These are phyloP conservation scores for Eimeria tenella DNA, from an alignment of 169 alveolate species.

Conservation along the genomic window DNA sequence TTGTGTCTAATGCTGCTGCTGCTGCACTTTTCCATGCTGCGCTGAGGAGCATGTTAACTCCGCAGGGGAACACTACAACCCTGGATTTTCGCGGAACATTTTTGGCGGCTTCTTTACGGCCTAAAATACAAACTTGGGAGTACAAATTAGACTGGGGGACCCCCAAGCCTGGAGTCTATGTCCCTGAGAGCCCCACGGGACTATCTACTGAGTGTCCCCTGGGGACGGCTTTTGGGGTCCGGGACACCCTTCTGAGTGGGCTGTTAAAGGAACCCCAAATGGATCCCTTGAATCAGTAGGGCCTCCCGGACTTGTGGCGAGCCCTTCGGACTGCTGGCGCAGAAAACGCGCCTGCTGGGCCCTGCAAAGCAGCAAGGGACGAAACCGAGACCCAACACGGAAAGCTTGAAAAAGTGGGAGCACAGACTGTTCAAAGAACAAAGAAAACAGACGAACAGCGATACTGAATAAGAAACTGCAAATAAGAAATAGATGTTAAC, in stretches of 20 bases:
- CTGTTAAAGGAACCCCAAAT: too few relatives aligned
- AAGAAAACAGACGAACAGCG: neutral
- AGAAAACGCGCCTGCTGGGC: neutral
- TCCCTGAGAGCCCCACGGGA: neutral
- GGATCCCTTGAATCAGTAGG: neutral
- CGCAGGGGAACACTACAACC: conserved; percentile 51
- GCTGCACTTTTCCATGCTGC: neutral
- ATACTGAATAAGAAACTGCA: neutral
- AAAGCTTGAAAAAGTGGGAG: neutral
- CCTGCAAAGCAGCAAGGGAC: conserved; percentile 1
- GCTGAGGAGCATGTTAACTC: conserved; percentile 13
- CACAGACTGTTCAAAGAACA: neutral
- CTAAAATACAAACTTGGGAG: neutral
- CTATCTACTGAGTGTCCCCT: too few relatives aligned
- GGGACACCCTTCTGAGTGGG: neutral
- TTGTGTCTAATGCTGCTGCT: conserved; percentile 1
- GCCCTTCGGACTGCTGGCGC: neutral
- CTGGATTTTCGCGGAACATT: conserved; percentile 22
- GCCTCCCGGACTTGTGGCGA: neutral
- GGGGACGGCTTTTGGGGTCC: neutral
- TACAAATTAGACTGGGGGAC: neutral
- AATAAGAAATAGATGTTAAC: neutral
- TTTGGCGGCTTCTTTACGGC: conserved; percentile 44
- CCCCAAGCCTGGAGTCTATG: neutral
- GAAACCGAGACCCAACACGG: neutral